Conservation (phyloP, 305 asterid species). For the Caryopteris hybrid region DNA sequence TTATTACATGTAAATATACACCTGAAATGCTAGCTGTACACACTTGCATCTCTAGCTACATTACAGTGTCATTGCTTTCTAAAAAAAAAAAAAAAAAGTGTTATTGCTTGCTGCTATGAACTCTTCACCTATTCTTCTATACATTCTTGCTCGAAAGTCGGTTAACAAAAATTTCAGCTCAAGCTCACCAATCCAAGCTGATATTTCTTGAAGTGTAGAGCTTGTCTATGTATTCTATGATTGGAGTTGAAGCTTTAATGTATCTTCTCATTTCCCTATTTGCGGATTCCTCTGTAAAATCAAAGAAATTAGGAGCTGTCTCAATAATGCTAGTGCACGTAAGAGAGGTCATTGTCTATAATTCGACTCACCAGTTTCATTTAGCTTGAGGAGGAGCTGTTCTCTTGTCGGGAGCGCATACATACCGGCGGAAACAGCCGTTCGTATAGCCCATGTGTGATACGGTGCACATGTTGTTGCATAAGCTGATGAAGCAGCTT, state of each 20-base stretch:
- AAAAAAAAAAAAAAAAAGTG: no score
- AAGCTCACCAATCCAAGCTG: slow-evolving; percentile 77
- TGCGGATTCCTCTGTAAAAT: slow-evolving; percentile 55
- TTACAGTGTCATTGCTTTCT: not conserved
- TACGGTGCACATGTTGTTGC: slow-evolving; percentile 22
- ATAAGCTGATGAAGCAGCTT: slow-evolving; percentile 24
- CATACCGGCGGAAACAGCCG: slow-evolving; percentile 23
- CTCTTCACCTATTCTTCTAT: no score
- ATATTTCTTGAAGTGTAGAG: slow-evolving; percentile 58
- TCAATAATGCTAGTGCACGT: no score
- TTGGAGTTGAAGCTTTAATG: slow-evolving; percentile 58
- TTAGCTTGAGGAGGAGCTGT: slow-evolving; percentile 17
- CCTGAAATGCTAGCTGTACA: slow-evolving; percentile 8
- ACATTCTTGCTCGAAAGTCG: no score
- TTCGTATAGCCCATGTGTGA: slow-evolving; percentile 21
- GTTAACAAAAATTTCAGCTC: slow-evolving; percentile 7
- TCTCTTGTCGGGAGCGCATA: slow-evolving; percentile 22
- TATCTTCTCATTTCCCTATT: slow-evolving; percentile 70
- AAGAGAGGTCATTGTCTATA: not conserved
- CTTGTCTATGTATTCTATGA: slow-evolving; percentile 71
- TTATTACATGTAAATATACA: no score
- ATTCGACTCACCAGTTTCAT: slow-evolving; percentile 15
- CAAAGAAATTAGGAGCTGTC: not conserved
- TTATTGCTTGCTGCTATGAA: not conserved
- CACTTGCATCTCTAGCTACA: slow-evolving; percentile 12